A percentile compares a stretch with the other conserved stretches of the same genome.
Conservation (phyloP, 331 rosid genomes). For the Quercus tomentella region DNA sequence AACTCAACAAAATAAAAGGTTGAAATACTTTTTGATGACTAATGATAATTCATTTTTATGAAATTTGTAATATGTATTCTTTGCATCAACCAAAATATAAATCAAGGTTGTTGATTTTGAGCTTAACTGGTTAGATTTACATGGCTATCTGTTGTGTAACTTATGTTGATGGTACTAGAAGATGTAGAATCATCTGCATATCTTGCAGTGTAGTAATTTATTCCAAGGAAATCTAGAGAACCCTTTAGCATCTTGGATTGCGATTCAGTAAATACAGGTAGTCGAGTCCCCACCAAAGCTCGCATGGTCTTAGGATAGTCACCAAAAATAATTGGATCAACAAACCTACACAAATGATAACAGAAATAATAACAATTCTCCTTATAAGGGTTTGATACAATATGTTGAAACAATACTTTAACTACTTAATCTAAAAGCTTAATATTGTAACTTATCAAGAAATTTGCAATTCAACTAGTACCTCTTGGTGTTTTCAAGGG, state of each 20-base stretch:
- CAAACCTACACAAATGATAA: conserved; percentile 15
- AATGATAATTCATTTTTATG: no score
- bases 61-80: no score
- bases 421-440: background rate
- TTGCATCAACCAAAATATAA: no score
- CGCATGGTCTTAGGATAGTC: conserved; percentile 55
- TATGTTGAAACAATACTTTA: background rate
- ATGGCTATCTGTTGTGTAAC: background rate
- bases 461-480: no score
- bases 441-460: no score
- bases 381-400: background rate
- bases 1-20: no score
- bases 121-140: background rate
- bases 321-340: conserved; percentile 56
- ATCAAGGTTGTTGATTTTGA: background rate
- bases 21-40: no score
- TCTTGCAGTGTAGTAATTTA: conserved; percentile 61
- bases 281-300: conserved; percentile 38
- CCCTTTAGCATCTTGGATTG: conserved; percentile 50
- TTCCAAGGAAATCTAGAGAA: conserved; percentile 61
- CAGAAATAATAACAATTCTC: background rate
- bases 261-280: conserved; percentile 50
- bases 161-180: background rate
- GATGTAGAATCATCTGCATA: conserved; percentile 40
- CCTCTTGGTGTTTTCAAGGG: no score